Base-by-base conservation (phyloP, 1,284 basidiomycete species). In the Coniferiporia weirii region DNA sequence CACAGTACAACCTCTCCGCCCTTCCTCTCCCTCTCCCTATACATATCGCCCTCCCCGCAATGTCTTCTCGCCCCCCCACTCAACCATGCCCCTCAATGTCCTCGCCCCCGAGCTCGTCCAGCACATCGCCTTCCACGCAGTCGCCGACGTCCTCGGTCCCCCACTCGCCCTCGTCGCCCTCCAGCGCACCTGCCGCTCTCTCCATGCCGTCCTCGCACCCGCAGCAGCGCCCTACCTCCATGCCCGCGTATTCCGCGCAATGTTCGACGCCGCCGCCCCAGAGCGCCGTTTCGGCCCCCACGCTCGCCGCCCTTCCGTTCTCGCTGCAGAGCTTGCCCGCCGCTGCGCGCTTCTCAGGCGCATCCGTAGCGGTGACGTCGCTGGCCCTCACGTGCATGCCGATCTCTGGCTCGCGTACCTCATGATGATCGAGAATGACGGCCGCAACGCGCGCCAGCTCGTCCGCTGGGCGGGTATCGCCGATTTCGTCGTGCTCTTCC, bases 361-460 rank as follows among this genome's bases (percentile, higher is more conserved):
- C 57, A 72, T 83, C 65, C 75, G 70, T 27, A 66, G 61, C 32
- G 66, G 69, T 10, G 66, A 70, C 1, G 57, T 75, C 36, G 67
- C 74, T 61, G 63, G 74, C 58, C 70, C 73, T 13, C 57, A 63
- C 15, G 65, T 82, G 7, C 70, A 68, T 0, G 73, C 76, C 36
- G 81, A 80, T 35, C 68, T 89, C 13, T 81, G 81, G 72, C 74
- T 76, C 3, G 73, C 83, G 22, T 86, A 84, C 65, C 67, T 82
- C 53, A 85, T 89, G 83, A 70, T 85, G 65, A 67, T 82, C 60
- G 73, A 83, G 70, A 76, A 81, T 72, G 68, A 85, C 57, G 79
- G 77, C 43, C 78, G 76, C 66, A 88, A 87, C 67, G 62, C 76
- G 35, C 71, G 72, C 32, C 83, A 82, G 62, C 72, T 87, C n/a